Evolutionary conservation across 202 grass and related monocot species (phyloP), one percentile per base, ranked within the genome.

Genomic region (Zizania palustris): DNA sequence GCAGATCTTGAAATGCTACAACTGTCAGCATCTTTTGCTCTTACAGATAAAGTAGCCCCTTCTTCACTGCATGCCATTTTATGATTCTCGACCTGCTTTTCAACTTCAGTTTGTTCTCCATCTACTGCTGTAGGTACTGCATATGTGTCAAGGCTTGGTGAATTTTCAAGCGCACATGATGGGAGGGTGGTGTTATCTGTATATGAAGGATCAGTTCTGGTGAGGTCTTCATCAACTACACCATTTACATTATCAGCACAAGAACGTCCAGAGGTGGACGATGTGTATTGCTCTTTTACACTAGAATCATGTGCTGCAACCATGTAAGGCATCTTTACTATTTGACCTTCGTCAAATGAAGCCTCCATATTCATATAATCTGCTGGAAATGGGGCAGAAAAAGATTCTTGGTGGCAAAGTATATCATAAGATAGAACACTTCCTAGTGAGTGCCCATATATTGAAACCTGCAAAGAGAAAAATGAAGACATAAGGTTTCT

Each of bases 391-490:
- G 81, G 83, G 39, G 91, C 77, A 37, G 34, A 77, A 79, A 88
- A 85, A 67, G 61, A 71, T 48, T 98, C 89, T 92, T 98, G 95
- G 73, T 98, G 95, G 63, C 95, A 98, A 83, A 98, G 95, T 69
- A 98, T 98, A 72, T 98, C 95, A 80, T 98, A 95, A 50, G 95
- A 90, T 33, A 98, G 72, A 82, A 98, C 95, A 76, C 95, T 94
- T 77, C 95, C 95, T 90, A 98, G 83, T 0, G 95, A 98, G 74
- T 98, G 95, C 61, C 91, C 95, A 83, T 98, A 94, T 63, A 98
- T 75, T 13, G 95, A 98, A 77, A 98, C 91, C 91, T 93, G 79
- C 11, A 85, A 68, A 67, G 78, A 64, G 19, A 71, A 50, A 36
- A 72, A 81, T 4, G 22, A 72, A 81, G 1, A 3, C 43, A 72